Conservation (phyloP, 2,329 filamentous ascomycete species). For the Alternaria metachromatica region DNA sequence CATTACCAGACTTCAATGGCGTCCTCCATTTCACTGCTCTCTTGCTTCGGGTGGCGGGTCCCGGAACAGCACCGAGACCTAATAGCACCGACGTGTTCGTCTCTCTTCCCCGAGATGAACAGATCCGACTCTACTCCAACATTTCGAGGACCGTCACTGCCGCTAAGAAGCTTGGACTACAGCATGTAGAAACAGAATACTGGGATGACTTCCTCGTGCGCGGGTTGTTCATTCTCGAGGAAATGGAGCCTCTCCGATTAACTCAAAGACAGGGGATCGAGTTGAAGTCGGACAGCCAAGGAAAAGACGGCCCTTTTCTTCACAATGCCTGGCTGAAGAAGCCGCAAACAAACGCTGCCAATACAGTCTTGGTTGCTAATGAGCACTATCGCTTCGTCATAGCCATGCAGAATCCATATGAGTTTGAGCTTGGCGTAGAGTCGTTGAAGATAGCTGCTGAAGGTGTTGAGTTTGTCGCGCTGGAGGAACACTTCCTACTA, state of each 20-base stretch:
- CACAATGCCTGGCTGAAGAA: conserved; percentile 90
- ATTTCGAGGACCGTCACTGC: conserved; percentile 83
- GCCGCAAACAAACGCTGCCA: conserved; percentile 61
- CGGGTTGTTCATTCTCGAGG: conserved; percentile 70
- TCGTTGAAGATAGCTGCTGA: conserved; percentile 76
- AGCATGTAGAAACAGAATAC: conserved; percentile 78
- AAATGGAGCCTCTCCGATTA: conserved; percentile 33
- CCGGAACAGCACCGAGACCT: conserved; percentile 74
- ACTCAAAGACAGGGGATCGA: conserved; percentile 45
- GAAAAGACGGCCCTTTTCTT: conserved; percentile 77
- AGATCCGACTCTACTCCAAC: conserved; percentile 81
- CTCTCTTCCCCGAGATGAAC: conserved; percentile 79
- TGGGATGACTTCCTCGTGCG: conserved; percentile 97
- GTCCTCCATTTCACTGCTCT: conserved; percentile 88
- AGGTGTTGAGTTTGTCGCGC: conserved; percentile 74
- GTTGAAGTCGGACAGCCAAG: conserved; percentile 40
- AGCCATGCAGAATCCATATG: conserved; percentile 91
- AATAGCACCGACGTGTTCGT: conserved; percentile 73
- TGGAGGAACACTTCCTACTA: conserved; percentile 69
- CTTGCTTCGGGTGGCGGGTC: conserved; percentile 80
- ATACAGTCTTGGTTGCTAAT: conserved; percentile 76
- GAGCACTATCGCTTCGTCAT: conserved; percentile 81
- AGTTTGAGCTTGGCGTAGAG: conserved; percentile 90
- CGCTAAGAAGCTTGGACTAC: conserved; percentile 75
- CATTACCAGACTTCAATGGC: conserved; percentile 87